Percentiles rank a stretch among this genome's conserved stretches.
phyloP scores from a whole-genome alignment of 1,139 yeast genomes.

The Torulaspora pretoriensis region DNA sequence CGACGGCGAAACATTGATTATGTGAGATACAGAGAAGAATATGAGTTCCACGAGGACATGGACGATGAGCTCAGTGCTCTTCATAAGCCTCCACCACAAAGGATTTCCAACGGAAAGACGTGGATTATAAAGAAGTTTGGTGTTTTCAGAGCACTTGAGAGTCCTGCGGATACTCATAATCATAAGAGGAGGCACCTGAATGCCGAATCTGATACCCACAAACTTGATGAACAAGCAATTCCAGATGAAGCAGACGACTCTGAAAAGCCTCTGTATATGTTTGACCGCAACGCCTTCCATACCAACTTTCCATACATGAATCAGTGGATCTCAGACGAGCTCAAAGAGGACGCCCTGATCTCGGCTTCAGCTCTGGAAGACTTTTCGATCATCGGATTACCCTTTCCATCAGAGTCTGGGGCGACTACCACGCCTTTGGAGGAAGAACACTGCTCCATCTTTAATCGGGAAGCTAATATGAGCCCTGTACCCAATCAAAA shows the following conservation, averaged over 20 bases:
- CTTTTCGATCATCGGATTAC: slow-evolving; percentile 14
- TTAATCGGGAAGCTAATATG: background rate
- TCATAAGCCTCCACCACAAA: slow-evolving; percentile 48
- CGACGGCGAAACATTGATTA: slow-evolving; percentile 71
- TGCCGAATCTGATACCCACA: background rate
- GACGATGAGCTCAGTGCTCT: slow-evolving; percentile 64
- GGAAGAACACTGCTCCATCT: background rate
- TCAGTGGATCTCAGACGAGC: slow-evolving; percentile 66
- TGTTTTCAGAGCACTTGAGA: slow-evolving; percentile 49
- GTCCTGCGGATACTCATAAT: slow-evolving; percentile 13
- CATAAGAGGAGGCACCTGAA: slow-evolving; percentile 22
- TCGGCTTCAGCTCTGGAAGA: slow-evolving; percentile 73
- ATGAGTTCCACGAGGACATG: slow-evolving; percentile 75
- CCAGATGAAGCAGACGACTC: background rate
- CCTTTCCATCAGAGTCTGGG: slow-evolving; percentile 3
- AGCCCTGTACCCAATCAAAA: background rate
- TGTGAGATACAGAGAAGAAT: slow-evolving; percentile 63
- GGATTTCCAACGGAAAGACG: slow-evolving; percentile 47
- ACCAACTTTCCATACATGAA: slow-evolving; percentile 31
- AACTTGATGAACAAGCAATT: background rate
- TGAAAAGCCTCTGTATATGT: slow-evolving; percentile 2
- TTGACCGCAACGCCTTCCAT: slow-evolving; percentile 9
- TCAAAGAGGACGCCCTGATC: slow-evolving; percentile 64
- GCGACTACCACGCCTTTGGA: slow-evolving; percentile 6
- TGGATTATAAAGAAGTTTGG: slow-evolving; percentile 78